Evolutionary conservation across 2,329 filamentous ascomycete genomes (phyloP).

Genomic region (Trichophyton schoenleinii): DNA sequence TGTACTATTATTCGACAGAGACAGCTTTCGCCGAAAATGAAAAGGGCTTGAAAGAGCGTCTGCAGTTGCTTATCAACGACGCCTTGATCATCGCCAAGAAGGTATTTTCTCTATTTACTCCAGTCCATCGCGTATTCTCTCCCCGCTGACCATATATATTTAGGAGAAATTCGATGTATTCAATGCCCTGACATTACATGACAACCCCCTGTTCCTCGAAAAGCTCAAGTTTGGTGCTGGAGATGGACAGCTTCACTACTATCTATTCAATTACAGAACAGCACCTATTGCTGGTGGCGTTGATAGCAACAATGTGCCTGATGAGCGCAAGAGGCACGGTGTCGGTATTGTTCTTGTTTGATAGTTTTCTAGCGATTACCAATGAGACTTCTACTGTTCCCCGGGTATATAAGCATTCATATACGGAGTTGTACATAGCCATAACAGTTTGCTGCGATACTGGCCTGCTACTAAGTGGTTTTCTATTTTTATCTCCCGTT

Average conservation of each 20-base stretch:
- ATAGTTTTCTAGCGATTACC: conserved; percentile 3
- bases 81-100: conserved; percentile 78
- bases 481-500: background rate
- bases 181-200: conserved; percentile 85
- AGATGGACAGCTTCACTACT: conserved; percentile 91
- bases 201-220: conserved; percentile 86
- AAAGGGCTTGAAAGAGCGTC: conserved; percentile 57
- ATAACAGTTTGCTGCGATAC: no score
- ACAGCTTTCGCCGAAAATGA: conserved; percentile 49
- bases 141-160: conserved; percentile 15
- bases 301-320: conserved; percentile 63
- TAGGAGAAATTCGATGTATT: conserved; percentile 81
- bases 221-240: conserved; percentile 90
- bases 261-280: conserved; percentile 92
- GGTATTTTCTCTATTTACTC: conserved; percentile 25
- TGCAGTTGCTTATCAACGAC: conserved; percentile 72
- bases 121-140: background rate
- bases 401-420: background rate
- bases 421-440: no score
- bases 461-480: no score
- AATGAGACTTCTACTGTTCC: background rate
- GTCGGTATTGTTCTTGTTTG: conserved; percentile 79
- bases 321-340: conserved; percentile 66
- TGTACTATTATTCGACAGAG: conserved; percentile 93
- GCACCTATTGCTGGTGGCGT: conserved; percentile 77